Evolutionary conservation across 345 rosid genomes (phyloP), one percentile per base, ranked within the genome.

Genomic region (Mercurialis annua): DNA sequence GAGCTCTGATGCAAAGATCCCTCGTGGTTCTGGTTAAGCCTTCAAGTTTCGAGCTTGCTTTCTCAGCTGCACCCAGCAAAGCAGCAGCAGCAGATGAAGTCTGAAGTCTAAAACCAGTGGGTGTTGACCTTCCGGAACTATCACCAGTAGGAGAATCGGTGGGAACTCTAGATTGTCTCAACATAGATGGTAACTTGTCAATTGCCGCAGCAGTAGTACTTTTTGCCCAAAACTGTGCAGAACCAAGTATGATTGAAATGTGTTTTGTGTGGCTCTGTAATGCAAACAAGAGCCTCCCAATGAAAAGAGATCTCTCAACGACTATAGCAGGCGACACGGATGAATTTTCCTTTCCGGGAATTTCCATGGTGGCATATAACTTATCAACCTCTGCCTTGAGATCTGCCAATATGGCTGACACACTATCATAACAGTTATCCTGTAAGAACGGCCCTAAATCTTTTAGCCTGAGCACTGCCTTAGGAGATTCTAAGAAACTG

Each of bases 181-280:
- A 80, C 62, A 84, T 68, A 65, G 89, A 81, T 59, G 91, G 85
- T 53, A 83, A 69, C 77, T 85, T 91, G 79, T 86, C 96, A 65
- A 87, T 82, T 70, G 73, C 84, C 56, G 81, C 78, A 74, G 80
- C 78, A 68, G 77, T 50, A 7, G 78, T 77, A 74, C 84, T 90
- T 65, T 86, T 86, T 64, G 82, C 87, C 99, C 99, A 94, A 75
- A 86, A 83, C 74, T 98, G 86, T 42, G 98, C 98, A 80, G 99
- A 88, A 65, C 98, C 98, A 31, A 92, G 90, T 70, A 92, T 70
- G 54, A 92, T 65, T 7, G 93, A 92, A 74, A 94, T 78, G 71
- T 92, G 93, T 73, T 82, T 87, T 23, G 89, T 86, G 81, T 94
- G 92, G 65, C 84, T 87, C 68, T 80, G 83, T 49, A 94, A 83